Base-by-base conservation (phyloP, 805 yeast species). In the Pichia exigua region DNA sequence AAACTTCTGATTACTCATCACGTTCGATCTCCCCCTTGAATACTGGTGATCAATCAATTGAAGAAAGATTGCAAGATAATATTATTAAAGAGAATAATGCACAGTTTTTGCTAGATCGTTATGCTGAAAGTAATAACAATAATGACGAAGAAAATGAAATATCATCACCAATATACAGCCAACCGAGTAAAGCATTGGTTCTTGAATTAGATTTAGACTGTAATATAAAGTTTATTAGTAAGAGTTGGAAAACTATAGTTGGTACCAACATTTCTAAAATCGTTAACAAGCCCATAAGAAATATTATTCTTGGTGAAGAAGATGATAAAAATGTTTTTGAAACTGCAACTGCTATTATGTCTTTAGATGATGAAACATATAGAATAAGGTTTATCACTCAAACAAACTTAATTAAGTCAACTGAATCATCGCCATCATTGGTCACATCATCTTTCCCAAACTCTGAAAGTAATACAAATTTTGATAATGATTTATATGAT, bases 121-220 rank as follows among this genome's bases (percentile, higher is more conserved):
- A 17, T 35, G 17, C 4, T n/a, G 39, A 17, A n/a, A 35, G 5
- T 35, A 17, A n/a, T 35, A 10, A 2, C 2, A n/a, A 35, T 6
- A 35, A 4, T 35, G 12, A n/a, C n/a, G 20, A 35, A n/a, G 20
- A 35, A 4, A 35, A n/a, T 18, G 42, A 44, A 42, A 44, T 20
- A 18, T 44, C 44, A 26, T 27, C 11, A 7, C 35, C 35, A 30
- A 30, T 15, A 30, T 13, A 9, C 13, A 30, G n/a, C 13, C 32
- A 45, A 30, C 48, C 45, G 26, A 47, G 42, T 26, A 51, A 47
- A 22, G 83, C 88, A 13, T 81, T 84, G n/a, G 83, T 92, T 3
- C 69, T 92, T 68, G 99, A 92, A 66, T 70, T 94, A 54, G 91
- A 85, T 61, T 68, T 89, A 62, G 84, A 83, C 60, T 89, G 97